Percentiles rank a stretch among this genome's conserved stretches.
phyloP scores from a whole-genome alignment of 2,329 filamentous ascomycete species.

The Calonectria multiphialidica region DNA sequence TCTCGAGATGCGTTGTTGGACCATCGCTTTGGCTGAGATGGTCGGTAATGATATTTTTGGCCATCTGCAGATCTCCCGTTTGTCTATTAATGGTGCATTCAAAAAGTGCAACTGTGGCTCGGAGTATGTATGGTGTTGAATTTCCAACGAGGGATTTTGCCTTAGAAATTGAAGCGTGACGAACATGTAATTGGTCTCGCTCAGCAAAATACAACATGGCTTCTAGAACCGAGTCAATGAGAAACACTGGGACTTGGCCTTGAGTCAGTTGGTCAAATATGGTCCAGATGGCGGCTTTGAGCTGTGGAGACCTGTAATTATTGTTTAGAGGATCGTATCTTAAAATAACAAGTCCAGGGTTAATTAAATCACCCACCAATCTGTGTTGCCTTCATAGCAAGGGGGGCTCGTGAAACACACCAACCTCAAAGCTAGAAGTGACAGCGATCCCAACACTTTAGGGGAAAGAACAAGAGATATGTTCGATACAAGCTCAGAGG shows the following conservation, averaged over 20 bases:
- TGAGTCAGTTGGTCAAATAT: constrained; percentile 36
- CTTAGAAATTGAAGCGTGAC: constrained; percentile 36
- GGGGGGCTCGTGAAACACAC: constrained; percentile 47
- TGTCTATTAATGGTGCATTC: constrained; percentile 46
- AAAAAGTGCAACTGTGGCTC: constrained; percentile 46
- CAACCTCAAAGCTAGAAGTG: constrained; percentile 32
- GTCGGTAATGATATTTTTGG: constrained; percentile 39
- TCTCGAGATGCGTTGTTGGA: constrained; percentile 39
- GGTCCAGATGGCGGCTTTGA: constrained; percentile 44
- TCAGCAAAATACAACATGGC: constrained; percentile 47
- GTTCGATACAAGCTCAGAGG: background rate
- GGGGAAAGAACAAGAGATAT: constrained; percentile 12
- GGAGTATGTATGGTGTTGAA: constrained; percentile 47
- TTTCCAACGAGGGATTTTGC: constrained; percentile 40
- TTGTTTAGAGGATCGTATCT: no score
- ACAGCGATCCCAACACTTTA: constrained; percentile 34
- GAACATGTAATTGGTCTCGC: constrained; percentile 44
- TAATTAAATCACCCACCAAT: constrained; percentile 39
- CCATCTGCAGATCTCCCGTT: constrained; percentile 40
- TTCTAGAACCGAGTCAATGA: constrained; percentile 40
- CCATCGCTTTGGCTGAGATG: constrained; percentile 35
- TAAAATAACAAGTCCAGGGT: background rate
- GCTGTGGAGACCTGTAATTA: constrained; percentile 30
- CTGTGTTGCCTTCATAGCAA: constrained; percentile 48
- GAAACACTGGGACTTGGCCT: constrained; percentile 26